These are phyloP conservation scores for Ganoderma lingzhi DNA, from an alignment of 1,284 basidiomycete genomes.

Conservation along the genomic window DNA sequence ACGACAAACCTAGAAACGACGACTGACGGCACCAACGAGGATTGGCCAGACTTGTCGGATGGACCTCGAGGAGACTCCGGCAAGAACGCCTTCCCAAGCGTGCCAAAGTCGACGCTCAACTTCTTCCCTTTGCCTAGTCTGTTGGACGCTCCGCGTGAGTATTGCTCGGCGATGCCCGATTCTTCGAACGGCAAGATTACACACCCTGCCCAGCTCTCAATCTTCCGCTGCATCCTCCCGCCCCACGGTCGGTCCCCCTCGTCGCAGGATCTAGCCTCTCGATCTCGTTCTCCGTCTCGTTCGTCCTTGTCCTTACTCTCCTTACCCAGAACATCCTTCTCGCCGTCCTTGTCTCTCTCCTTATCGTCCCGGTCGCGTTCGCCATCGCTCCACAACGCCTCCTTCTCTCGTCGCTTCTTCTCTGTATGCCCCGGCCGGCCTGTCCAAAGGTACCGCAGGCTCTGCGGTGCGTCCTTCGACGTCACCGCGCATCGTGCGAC, in stretches of 20 bases:
- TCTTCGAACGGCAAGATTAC: neutral
- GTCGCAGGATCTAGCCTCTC: conserved; percentile 43
- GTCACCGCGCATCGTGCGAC: conserved; percentile 44
- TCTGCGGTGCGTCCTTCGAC: conserved; percentile 46
- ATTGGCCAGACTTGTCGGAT: conserved; percentile 32
- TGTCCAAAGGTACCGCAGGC: conserved; percentile 50
- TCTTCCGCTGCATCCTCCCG: conserved; percentile 69
- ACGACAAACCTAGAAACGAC: conserved; percentile 45
- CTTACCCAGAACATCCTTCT: conserved; percentile 38
- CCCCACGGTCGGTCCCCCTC: conserved; percentile 57
- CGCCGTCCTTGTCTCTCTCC: conserved; percentile 40
- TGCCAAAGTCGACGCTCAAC: conserved; percentile 45
- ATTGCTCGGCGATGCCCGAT: conserved; percentile 1
- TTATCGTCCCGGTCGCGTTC: conserved; percentile 44
- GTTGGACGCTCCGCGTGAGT: conserved; percentile 2
- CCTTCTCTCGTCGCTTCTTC: conserved; percentile 44
- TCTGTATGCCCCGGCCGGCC: conserved; percentile 44
- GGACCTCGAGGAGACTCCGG: conserved; percentile 36
- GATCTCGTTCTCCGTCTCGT: conserved; percentile 44
- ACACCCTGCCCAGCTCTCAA: conserved; percentile 76
- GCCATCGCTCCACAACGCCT: conserved; percentile 44
- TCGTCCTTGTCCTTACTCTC: conserved; percentile 45
- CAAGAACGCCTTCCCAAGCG: conserved; percentile 35
- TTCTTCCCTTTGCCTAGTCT: conserved; percentile 48
- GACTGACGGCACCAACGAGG: conserved; percentile 43